These are phyloP conservation scores for Skeletonema costatum DNA, from an alignment of 108 stramenopile genomes.

Conservation along the genomic window DNA sequence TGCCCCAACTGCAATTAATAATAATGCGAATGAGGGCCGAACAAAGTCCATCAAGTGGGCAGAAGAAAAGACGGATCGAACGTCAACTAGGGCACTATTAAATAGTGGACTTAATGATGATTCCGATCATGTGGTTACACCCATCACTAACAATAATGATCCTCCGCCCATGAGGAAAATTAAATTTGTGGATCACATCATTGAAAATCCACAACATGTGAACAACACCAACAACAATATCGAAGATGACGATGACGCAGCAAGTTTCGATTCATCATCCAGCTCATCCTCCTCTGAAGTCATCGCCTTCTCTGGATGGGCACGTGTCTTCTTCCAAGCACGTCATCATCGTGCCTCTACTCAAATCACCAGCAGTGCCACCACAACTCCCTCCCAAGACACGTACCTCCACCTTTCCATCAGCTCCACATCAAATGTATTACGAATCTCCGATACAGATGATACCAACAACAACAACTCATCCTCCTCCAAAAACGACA, in stretches of 20 bases:
- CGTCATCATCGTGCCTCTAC: slow-evolving; percentile 38
- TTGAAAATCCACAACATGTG: background rate
- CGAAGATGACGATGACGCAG: background rate
- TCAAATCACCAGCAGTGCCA: slow-evolving; percentile 15
- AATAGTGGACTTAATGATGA: background rate
- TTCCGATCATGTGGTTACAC: background rate
- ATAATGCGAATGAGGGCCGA: background rate
- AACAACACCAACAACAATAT: background rate
- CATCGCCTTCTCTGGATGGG: slow-evolving; percentile 34
- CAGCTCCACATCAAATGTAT: slow-evolving; percentile 21
- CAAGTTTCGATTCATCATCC: slow-evolving; percentile 9
- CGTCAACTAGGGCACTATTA: background rate
- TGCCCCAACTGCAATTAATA: background rate
- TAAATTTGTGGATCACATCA: slow-evolving; percentile 23
- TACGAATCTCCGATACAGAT: slow-evolving; percentile 12
- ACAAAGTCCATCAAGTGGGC: background rate
- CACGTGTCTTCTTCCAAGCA: slow-evolving; percentile 49
- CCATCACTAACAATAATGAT: background rate
- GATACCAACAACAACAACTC: background rate
- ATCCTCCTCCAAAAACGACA: background rate
- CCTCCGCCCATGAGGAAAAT: slow-evolving; percentile 17
- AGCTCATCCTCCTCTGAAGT: slow-evolving; percentile 10
- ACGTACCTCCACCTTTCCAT: slow-evolving; percentile 32
- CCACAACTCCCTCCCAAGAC: slow-evolving; percentile 25
- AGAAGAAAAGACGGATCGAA: background rate